Conservation (phyloP, 2,329 filamentous ascomycete species). For the Fusarium neocosmosporiellum region DNA sequence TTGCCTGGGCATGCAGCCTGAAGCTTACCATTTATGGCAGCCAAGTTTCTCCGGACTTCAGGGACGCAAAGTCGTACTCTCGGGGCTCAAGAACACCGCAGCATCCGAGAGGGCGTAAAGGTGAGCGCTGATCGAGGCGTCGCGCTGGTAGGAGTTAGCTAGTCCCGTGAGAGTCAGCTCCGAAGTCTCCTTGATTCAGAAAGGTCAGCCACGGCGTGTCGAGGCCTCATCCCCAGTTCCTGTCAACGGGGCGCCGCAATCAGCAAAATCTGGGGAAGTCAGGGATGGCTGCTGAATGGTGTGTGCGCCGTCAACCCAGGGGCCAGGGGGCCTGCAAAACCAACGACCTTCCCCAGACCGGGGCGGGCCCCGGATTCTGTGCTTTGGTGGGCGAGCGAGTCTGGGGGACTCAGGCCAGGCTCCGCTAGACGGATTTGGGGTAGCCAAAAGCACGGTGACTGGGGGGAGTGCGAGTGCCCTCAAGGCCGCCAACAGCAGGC, state of each 20-base stretch:
- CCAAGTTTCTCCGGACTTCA: constrained; percentile 33
- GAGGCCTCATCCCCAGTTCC: constrained; percentile 24
- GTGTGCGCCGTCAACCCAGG: constrained; percentile 44
- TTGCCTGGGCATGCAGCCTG: constrained; percentile 11
- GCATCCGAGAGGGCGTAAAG: constrained; percentile 32
- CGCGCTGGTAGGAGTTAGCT: neutral
- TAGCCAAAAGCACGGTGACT: constrained; percentile 40
- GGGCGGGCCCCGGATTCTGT: constrained; percentile 35
- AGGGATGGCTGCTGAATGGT: constrained; percentile 45
- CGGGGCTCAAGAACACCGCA: constrained; percentile 22
- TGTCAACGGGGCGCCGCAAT: constrained; percentile 29
- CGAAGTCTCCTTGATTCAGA: neutral
- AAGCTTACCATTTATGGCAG: constrained; percentile 35
- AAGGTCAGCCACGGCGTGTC: constrained; percentile 22
- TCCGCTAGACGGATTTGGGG: constrained; percentile 44
- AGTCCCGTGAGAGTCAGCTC: neutral
- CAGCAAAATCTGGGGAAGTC: constrained; percentile 50
- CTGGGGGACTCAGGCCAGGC: constrained; percentile 32
- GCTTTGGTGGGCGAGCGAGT: constrained; percentile 22
- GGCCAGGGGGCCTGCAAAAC: constrained; percentile 42
- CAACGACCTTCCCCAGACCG: constrained; percentile 42
- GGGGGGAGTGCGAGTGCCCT: constrained; percentile 19
- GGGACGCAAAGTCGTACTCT: constrained; percentile 22
- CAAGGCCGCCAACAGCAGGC: constrained; percentile 11
- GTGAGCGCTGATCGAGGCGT: constrained; percentile 14